Evolutionary conservation across 257 asterid genomes (phyloP), one percentile per base, ranked within the genome.

Genomic region (Echium plantagineum): DNA sequence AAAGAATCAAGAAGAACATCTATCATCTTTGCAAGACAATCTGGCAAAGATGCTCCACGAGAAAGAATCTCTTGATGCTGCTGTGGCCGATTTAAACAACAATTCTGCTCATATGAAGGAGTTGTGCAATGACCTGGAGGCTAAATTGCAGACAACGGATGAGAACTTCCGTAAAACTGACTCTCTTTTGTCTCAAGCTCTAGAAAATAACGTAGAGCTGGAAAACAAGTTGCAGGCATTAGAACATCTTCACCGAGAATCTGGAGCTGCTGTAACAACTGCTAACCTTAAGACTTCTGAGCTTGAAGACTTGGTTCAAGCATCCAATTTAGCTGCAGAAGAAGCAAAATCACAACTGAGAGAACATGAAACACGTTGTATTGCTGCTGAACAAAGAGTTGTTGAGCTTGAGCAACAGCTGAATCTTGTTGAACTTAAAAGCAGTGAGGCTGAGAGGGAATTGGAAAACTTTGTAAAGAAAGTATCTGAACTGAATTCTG

Each of bases 181-280:
- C 75, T 66, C 87, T 66, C 96, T 90, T 67, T 71, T 87, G 52
- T 70, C 90, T 22, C 86, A 83, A 84, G 87, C 97, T 66, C 69
- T 83, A 71, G 79, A 81, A 21, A 85, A 81, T 71, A 78, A 74
- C 47, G 75, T 75, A 53, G 96, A 90, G 63, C 83, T 90, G 28
- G 97, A 90, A 66, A 74, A 80, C 72, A 85, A 87, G 72, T 54
- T 87, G 76, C 87, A 78, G 74, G 22, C 75, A 16, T 65, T 87
- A 51, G 95, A 90, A 78, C 87, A 77, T 64, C 84, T 73, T 64
- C 97, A 87, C 67, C 70, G 55, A 5, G 86, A 89, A 69, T 72
- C 91, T 21, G 91, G 85, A 35, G 47, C 67, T 65, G 83, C 85
- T 9, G 66, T 59, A 52, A 71, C 71, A 26, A 74, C 79, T 19